These are phyloP conservation scores for Amanita exitialis DNA, from an alignment of 768 basidiomycete species.

Conservation along the genomic window DNA sequence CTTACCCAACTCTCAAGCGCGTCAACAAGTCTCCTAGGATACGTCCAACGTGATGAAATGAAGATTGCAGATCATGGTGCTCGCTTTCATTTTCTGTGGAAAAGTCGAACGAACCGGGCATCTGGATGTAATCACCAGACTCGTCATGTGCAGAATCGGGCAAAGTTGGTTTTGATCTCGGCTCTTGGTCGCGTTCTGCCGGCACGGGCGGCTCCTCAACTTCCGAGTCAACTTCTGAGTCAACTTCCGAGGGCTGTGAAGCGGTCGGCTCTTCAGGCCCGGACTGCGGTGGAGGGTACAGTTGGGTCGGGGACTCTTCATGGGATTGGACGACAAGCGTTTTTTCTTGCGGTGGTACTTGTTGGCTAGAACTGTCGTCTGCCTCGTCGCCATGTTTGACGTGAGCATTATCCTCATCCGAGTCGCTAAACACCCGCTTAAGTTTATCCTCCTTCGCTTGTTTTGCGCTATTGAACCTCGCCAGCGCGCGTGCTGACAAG, in stretches of 20 bases:
- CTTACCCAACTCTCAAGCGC: not conserved
- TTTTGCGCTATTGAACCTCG: slow-evolving; percentile 18
- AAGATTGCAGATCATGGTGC: not conserved
- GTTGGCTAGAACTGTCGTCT: not conserved
- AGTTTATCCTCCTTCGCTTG: not conserved
- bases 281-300: not conserved
- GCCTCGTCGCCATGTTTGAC: not conserved
- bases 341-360: not conserved
- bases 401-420: slow-evolving; percentile 1
- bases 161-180: not conserved
- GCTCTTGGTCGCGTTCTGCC: not conserved
- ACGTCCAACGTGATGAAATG: not conserved
- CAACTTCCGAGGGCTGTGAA: not conserved
- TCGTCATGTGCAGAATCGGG: not conserved
- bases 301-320: not conserved
- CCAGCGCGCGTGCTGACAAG: slow-evolving; percentile 31
- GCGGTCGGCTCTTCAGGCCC: not conserved
- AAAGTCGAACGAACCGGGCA: slow-evolving; percentile 8
- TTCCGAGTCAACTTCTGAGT: too few species aligned
- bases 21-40: not conserved
- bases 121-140: not conserved
- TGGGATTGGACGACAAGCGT: not conserved
- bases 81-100: not conserved
- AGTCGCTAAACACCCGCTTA: slow-evolving; percentile 1
- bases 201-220: not conserved